These are phyloP conservation scores for Anisogramma anomala DNA, from an alignment of 2,329 filamentous ascomycete genomes.

Conservation along the genomic window DNA sequence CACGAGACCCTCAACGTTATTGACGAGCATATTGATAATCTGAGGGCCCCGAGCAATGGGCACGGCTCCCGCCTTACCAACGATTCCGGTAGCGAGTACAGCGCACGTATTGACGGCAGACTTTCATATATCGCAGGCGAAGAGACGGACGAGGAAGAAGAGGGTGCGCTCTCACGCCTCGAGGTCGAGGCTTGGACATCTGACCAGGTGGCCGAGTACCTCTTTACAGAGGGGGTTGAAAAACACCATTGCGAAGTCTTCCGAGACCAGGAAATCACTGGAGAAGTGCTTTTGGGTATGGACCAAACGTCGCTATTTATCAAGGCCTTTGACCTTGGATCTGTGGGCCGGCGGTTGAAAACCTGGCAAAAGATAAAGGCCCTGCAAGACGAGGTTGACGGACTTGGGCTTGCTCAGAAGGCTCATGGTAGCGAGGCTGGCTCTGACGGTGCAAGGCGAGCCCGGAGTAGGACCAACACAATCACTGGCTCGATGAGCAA, in stretches of 20 bases:
- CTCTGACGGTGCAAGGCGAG: conserved; percentile 39
- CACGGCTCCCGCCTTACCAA: conserved; percentile 41
- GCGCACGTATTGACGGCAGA: conserved; percentile 62
- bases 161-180: conserved; percentile 50
- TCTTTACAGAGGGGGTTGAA: conserved; percentile 78
- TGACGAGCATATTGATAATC: conserved; percentile 89
- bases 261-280: conserved; percentile 87
- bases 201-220: conserved; percentile 74
- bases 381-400: conserved; percentile 75
- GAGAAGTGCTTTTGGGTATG: conserved; percentile 87
- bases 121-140: conserved; percentile 88
- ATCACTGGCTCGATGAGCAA: conserved; percentile 37
- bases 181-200: conserved; percentile 75
- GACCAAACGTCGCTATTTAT: conserved; percentile 91
- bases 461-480: conserved; percentile 46
- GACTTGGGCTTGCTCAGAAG: conserved; percentile 33
- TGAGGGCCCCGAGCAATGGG: conserved; percentile 46
- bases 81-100: conserved; percentile 86
- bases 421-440: conserved; percentile 48
- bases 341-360: conserved; percentile 77
- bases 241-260: conserved; percentile 89
- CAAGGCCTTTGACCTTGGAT: conserved; percentile 87
- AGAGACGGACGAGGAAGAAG: conserved; percentile 89
- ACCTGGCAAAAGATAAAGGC: conserved; percentile 95
- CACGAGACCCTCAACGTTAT: conserved; percentile 94